phyloP scores from a whole-genome alignment of 164 flowering plant species.

The Stephania cephalantha region DNA sequence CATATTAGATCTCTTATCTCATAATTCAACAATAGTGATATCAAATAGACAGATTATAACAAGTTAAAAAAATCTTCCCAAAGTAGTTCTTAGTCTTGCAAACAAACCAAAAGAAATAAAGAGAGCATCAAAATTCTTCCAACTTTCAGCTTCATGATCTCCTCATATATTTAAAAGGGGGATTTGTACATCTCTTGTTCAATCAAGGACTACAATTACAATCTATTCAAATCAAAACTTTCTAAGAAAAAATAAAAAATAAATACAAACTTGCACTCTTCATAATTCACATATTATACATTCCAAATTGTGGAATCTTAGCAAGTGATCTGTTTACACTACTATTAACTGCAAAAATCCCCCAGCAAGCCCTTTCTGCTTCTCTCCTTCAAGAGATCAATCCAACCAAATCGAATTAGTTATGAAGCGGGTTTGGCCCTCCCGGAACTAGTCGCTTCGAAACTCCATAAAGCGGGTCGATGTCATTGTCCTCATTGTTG shows the following conservation, averaged over 20 bases:
- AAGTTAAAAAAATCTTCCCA: neutral
- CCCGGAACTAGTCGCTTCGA: slow-evolving; percentile 23
- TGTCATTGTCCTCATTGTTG: neutral
- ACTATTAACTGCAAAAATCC: neutral
- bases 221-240: neutral
- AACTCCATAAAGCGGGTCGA: slow-evolving; percentile 16
- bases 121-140: neutral
- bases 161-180: neutral
- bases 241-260: neutral
- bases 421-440: slow-evolving; percentile 42
- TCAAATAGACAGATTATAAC: too few relatives aligned
- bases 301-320: neutral
- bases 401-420: slow-evolving; percentile 21
- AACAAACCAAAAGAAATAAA: neutral
- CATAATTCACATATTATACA: slow-evolving; percentile 3
- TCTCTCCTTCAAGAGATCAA: neutral
- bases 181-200: neutral
- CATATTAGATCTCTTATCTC: too few relatives aligned
- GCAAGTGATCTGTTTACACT: neutral
- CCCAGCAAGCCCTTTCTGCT: neutral
- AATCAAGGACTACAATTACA: neutral
- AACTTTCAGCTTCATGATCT: neutral
- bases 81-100: neutral
- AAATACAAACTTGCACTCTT: neutral
- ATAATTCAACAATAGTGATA: too few relatives aligned